Conservation (phyloP, 495 filamentous ascomycete species). For the Letharia columbiana region DNA sequence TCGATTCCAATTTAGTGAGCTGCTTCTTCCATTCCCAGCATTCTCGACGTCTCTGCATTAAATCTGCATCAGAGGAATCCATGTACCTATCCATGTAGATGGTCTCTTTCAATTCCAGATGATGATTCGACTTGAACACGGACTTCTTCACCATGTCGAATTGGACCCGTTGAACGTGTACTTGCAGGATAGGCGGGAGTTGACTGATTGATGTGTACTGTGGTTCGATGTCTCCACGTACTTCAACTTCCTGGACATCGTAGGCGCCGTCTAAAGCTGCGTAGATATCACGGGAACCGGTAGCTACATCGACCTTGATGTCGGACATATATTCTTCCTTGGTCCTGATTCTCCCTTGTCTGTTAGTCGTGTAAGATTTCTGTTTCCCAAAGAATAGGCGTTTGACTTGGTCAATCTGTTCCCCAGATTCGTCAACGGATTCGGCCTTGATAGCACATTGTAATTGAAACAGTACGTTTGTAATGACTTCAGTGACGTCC, state of each 20-base stretch:
- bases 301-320: constrained; percentile 55
- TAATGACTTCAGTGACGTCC: constrained; percentile 92
- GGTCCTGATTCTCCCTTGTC: constrained; percentile 33
- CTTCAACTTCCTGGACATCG: constrained; percentile 62
- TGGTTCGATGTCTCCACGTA: constrained; percentile 52
- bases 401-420: constrained; percentile 74
- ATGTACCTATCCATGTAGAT: constrained; percentile 89
- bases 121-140: constrained; percentile 68
- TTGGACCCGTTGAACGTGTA: constrained; percentile 75
- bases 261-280: constrained; percentile 77
- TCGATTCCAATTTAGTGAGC: constrained; percentile 46
- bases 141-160: constrained; percentile 52
- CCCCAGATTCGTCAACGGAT: constrained; percentile 50
- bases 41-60: constrained; percentile 54
- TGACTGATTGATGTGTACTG: constrained; percentile 68
- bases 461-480: constrained; percentile 81
- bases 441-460: constrained; percentile 72
- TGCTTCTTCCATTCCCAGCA: constrained; percentile 67
- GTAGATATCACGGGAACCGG: constrained; percentile 60
- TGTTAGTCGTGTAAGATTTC: constrained; percentile 45
- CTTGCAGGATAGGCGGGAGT: constrained; percentile 76
- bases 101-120: constrained; percentile 61
- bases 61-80: constrained; percentile 50
- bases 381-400: constrained; percentile 54
- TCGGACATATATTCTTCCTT: constrained; percentile 54